Evolutionary conservation across 1,139 yeast species (phyloP).

Genomic region (Yamadazyma atlantica): DNA sequence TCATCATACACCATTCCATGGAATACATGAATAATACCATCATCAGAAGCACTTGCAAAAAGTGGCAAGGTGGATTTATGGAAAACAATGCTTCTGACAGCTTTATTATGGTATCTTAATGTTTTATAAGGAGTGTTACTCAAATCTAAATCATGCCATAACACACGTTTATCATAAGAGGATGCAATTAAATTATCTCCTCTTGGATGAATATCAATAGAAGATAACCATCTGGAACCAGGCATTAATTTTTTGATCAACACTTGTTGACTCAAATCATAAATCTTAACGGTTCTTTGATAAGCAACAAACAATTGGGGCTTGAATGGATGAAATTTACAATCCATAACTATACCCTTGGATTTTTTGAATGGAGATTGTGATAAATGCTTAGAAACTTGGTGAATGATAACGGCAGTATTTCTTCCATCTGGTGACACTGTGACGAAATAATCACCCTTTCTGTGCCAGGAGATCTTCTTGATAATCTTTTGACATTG

Average conservation of each 20-base stretch:
- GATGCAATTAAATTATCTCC: conserved; percentile 94
- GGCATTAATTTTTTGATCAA: conserved; percentile 84
- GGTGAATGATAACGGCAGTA: conserved; percentile 90
- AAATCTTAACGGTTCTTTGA: conserved; percentile 86
- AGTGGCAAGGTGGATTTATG: conserved; percentile 85
- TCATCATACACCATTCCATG: conserved; percentile 97
- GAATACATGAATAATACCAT: conserved; percentile 90
- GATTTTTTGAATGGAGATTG: conserved; percentile 95
- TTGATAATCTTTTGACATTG: conserved; percentile 74
- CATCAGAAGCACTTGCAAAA: conserved; percentile 96
- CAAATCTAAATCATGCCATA: conserved; percentile 96
- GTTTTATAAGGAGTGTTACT: conserved; percentile 92
- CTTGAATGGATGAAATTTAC: conserved; percentile 94
- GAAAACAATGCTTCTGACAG: conserved; percentile 84
- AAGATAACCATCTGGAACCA: conserved; percentile 93
- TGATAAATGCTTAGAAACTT: conserved; percentile 90
- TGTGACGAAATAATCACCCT: conserved; percentile 94
- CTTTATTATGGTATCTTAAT: conserved; percentile 89
- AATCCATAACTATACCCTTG: conserved; percentile 93
- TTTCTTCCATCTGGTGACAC: conserved; percentile 90
- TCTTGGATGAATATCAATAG: conserved; percentile 91
- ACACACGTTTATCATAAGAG: conserved; percentile 90
- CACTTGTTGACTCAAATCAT: conserved; percentile 85
- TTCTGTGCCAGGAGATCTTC: conserved; percentile 91
- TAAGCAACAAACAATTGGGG: conserved; percentile 94